These are phyloP conservation scores for Syncephalastrum racemosum DNA, from an alignment of 371 early-diverging fungal genomes.

Conservation along the genomic window DNA sequence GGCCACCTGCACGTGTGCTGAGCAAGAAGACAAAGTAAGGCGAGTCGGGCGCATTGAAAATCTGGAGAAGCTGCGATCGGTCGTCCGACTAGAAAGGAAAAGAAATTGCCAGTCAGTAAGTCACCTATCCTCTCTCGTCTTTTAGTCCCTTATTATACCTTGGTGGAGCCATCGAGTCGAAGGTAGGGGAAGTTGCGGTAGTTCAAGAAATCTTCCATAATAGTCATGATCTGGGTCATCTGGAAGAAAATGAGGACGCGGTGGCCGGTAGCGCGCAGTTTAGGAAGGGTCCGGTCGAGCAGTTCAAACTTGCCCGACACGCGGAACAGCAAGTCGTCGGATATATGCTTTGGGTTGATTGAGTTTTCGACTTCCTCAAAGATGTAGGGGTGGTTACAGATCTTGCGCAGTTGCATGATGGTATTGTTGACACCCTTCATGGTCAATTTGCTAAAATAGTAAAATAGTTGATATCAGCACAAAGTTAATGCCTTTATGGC, in stretches of 20 bases:
- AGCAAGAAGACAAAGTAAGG: constrained; percentile 93
- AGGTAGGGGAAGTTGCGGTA: constrained; percentile 80
- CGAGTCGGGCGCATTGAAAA: constrained; percentile 84
- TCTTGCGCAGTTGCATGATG: constrained; percentile 99
- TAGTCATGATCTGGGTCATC: constrained; percentile 98
- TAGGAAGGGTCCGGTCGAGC: constrained; percentile 94
- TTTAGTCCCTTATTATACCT: constrained; percentile 48
- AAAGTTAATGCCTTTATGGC: constrained; percentile 7
- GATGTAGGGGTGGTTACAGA: constrained; percentile 99
- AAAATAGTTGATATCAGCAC: neutral
- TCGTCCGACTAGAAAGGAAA: constrained; percentile 64
- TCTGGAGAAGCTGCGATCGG: constrained; percentile 80
- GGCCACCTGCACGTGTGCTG: constrained; percentile 99
- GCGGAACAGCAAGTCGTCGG: constrained; percentile 68
- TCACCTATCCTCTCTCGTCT: neutral
- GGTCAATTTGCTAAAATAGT: constrained; percentile 25
- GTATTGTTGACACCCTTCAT: constrained; percentile 94
- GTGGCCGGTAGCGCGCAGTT: constrained; percentile 86
- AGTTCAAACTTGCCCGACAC: constrained; percentile 98
- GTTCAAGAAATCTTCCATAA: constrained; percentile 94
- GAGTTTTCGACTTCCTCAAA: constrained; percentile 93
- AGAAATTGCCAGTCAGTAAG: neutral
- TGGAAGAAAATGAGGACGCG: constrained; percentile 98
- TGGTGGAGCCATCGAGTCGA: constrained; percentile 96
- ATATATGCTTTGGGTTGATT: constrained; percentile 64